Conservation (phyloP, 495 filamentous ascomycete genomes). For the Talaromyces ruber region DNA sequence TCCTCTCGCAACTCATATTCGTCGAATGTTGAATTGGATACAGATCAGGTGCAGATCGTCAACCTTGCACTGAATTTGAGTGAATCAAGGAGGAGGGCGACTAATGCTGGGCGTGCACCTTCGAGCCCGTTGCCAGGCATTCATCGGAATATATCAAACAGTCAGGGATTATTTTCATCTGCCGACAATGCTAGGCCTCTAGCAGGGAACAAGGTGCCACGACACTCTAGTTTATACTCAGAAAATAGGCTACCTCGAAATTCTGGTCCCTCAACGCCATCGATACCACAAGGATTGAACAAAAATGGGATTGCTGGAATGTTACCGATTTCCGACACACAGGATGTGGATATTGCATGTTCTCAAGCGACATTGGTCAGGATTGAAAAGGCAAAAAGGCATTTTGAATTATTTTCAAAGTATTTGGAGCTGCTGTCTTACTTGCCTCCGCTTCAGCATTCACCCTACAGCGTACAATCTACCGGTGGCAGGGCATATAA, state of each 20-base stretch:
- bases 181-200: background rate
- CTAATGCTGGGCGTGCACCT: slow-evolving; percentile 16
- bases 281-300: background rate
- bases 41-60: slow-evolving; percentile 79
- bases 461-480: slow-evolving; percentile 1
- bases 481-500: slow-evolving; percentile 62
- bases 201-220: background rate
- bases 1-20: slow-evolving; percentile 1
- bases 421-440: slow-evolving; percentile 68
- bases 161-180: background rate
- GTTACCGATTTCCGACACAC: background rate
- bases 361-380: slow-evolving; percentile 70
- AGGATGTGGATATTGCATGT: slow-evolving; percentile 31
- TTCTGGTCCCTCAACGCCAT: background rate
- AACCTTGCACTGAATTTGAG: slow-evolving; percentile 83
- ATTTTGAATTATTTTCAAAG: slow-evolving; percentile 72
- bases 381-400: slow-evolving; percentile 67
- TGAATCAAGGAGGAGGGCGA: slow-evolving; percentile 61
- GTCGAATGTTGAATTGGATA: slow-evolving; percentile 40
- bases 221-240: slow-evolving; percentile 1
- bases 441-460: slow-evolving; percentile 53
- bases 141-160: background rate
- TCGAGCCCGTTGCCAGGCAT: slow-evolving; percentile 10
- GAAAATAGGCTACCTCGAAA: background rate
- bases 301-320: background rate